Evolutionary conservation across 306 rosid genomes (phyloP).

Genomic region (Gillenia trifoliata): DNA sequence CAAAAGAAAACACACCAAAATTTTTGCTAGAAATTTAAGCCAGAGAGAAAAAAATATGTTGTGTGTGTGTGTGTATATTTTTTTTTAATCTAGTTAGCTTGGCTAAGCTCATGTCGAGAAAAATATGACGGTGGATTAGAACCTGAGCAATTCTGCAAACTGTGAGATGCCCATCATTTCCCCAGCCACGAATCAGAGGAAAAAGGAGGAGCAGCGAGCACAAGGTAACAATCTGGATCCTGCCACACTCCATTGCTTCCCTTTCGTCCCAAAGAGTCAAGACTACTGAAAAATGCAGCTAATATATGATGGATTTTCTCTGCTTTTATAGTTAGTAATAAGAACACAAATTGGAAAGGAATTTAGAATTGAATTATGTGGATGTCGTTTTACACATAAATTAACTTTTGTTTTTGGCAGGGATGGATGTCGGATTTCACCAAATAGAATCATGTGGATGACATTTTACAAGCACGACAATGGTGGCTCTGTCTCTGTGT

Average conservation of each 20-base stretch:
- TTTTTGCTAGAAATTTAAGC: background rate
- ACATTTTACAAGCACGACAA: background rate
- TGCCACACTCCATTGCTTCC: constrained; percentile 10
- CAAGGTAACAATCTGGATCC: background rate
- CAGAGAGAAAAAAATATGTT: background rate
- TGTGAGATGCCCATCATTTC: constrained; percentile 61
- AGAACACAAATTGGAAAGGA: background rate
- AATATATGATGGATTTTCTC: background rate
- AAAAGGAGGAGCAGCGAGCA: constrained; percentile 33
- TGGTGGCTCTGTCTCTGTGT: background rate
- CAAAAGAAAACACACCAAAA: background rate
- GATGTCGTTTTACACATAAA: background rate
- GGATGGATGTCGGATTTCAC: background rate
- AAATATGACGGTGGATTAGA: background rate
- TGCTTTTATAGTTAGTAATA: background rate
- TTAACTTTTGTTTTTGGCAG: background rate
- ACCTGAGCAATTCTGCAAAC: constrained; percentile 80
- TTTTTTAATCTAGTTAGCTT: background rate
- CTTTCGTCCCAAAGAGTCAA: background rate
- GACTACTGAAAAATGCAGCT: background rate
- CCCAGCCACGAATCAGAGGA: constrained; percentile 58
- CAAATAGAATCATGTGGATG: background rate
- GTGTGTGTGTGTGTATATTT: too few relatives aligned
- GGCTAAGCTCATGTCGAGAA: background rate
- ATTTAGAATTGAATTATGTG: background rate